Percentiles rank a stretch among this genome's conserved stretches.
Evolutionary conservation across 345 rosid species (phyloP).

Genomic region (Arabis alpina): DNA sequence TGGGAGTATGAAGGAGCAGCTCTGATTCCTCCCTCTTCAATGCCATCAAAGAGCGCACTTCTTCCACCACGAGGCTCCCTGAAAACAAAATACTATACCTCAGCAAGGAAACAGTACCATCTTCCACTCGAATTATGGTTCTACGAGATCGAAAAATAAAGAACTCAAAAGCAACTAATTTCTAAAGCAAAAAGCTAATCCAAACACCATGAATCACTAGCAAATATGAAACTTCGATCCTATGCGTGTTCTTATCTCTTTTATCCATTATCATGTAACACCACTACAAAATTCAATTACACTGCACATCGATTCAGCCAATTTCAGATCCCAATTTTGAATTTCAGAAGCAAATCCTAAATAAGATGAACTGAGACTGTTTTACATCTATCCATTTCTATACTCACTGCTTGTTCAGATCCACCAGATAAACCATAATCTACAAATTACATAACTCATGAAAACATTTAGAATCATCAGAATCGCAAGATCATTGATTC

Average conservation of each 20-base stretch:
- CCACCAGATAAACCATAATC: conserved; percentile 19
- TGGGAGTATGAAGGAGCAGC: conserved; percentile 81
- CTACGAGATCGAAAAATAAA: neutral
- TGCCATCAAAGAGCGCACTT: conserved; percentile 83
- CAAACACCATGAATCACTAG: conserved; percentile 18
- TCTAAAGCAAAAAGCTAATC: neutral
- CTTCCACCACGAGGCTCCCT: conserved; percentile 79
- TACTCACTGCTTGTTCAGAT: conserved; percentile 31
- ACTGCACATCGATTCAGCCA: no score
- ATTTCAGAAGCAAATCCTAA: neutral
- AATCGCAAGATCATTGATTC: conserved; percentile 12
- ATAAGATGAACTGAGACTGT: neutral
- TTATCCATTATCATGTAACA: neutral
- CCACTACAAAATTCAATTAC: neutral
- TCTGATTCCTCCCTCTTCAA: conserved; percentile 97
- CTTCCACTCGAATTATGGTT: neutral
- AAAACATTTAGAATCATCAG: conserved; percentile 1
- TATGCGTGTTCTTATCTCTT: neutral
- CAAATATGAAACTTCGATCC: conserved; percentile 6
- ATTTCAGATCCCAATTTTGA: conserved; percentile 11
- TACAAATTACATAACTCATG: neutral
- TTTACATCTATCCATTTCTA: conserved; percentile 19
- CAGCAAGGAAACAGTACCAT: conserved; percentile 21
- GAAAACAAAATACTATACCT: conserved; percentile 3
- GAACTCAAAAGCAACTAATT: conserved; percentile 14